These are phyloP conservation scores for Avena eriantha DNA, from an alignment of 176 grass and related monocot species.

Conservation along the genomic window DNA sequence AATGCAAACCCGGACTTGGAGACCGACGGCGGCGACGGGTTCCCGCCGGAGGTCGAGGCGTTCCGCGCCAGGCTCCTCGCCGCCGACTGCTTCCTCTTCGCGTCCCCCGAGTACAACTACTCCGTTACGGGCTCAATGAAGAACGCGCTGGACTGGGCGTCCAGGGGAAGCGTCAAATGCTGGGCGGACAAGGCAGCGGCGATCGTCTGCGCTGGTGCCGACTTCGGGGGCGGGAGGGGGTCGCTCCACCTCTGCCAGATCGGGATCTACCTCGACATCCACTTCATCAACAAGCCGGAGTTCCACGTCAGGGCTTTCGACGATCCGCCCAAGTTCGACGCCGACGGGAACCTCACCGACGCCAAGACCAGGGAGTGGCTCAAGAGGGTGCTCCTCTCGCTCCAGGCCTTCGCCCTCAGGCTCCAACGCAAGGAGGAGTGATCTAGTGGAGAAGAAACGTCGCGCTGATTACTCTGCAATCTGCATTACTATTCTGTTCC, in stretches of 20 bases:
- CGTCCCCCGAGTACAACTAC: constrained; percentile 82
- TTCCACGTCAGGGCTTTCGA: constrained; percentile 58
- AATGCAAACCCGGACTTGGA: constrained; percentile 79
- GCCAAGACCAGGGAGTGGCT: constrained; percentile 54
- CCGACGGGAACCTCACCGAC: constrained; percentile 70
- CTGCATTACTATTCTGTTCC: too few species aligned
- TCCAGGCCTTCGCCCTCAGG: constrained; percentile 38
- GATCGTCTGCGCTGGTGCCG: constrained; percentile 67
- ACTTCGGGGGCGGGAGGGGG: constrained; percentile 62
- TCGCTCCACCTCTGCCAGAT: constrained; percentile 84
- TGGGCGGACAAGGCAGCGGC: constrained; percentile 84
- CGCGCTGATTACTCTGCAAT: too few species aligned
- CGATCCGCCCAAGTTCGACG: constrained; percentile 59
- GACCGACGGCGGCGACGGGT: too few species aligned
- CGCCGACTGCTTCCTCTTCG: too few species aligned
- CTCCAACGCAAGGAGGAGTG: constrained; percentile 19
- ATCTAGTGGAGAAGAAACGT: too few species aligned
- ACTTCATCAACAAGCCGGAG: constrained; percentile 95
- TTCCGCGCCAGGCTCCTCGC: too few species aligned
- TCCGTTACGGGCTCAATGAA: constrained; percentile 70
- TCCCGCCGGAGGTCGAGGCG: too few species aligned
- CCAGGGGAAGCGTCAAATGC: constrained; percentile 60
- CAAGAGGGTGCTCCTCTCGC: too few species aligned
- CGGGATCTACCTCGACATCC: constrained; percentile 78
- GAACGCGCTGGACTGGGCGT: constrained; percentile 93